Evolutionary conservation across 306 rosid species (phyloP).

Genomic region (Cicer judaicum): DNA sequence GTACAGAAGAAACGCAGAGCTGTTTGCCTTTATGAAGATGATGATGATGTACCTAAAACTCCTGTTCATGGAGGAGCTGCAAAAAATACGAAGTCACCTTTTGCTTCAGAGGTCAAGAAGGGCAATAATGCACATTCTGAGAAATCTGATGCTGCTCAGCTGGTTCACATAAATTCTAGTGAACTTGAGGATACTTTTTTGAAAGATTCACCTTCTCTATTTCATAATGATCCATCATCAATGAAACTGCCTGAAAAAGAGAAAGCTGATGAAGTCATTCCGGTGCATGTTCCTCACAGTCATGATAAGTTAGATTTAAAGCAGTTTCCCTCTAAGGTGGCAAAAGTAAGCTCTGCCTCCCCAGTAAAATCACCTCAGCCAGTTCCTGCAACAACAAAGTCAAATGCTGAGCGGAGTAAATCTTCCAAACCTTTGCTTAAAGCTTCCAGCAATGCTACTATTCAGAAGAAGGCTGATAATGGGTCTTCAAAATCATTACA

Average conservation of each 20-base stretch:
- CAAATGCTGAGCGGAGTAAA: constrained; percentile 62
- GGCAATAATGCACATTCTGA: constrained; percentile 48
- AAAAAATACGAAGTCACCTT: constrained; percentile 56
- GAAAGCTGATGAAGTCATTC: constrained; percentile 51
- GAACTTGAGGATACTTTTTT: constrained; percentile 51
- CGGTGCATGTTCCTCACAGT: constrained; percentile 47
- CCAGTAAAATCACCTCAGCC: constrained; percentile 71
- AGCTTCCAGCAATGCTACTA: constrained; percentile 50
- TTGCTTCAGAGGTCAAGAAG: constrained; percentile 59
- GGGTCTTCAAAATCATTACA: constrained; percentile 57
- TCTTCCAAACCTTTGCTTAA: constrained; percentile 57
- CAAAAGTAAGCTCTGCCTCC: constrained; percentile 58
- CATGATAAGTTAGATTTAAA: constrained; percentile 60
- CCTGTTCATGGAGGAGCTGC: constrained; percentile 91
- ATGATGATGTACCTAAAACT: constrained; percentile 80
- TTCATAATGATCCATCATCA: constrained; percentile 48
- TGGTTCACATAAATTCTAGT: constrained; percentile 47
- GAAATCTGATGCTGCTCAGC: constrained; percentile 52
- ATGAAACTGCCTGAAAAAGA: constrained; percentile 51
- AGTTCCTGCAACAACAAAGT: constrained; percentile 48
- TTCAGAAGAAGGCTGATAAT: constrained; percentile 58
- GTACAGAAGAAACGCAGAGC: constrained; percentile 74
- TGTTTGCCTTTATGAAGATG: constrained; percentile 77
- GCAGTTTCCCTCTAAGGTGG: constrained; percentile 56
- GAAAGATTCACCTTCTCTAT: constrained; percentile 60